These are phyloP conservation scores for Aegilops sharonensis DNA, from an alignment of 176 grass and related monocot genomes.

Conservation along the genomic window DNA sequence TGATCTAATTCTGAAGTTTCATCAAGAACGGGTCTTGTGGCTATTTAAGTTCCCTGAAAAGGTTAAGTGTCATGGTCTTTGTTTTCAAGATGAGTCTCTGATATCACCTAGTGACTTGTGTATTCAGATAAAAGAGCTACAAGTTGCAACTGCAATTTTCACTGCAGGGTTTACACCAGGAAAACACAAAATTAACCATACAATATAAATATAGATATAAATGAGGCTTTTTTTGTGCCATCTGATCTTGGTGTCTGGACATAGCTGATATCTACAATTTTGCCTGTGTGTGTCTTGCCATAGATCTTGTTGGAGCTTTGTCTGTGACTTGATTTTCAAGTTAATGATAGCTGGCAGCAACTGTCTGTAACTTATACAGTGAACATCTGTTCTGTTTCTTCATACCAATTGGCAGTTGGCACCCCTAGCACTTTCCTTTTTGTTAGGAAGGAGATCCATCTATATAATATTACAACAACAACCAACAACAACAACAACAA, in stretches of 20 bases:
- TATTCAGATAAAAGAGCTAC: background rate
- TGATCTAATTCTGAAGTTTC: background rate
- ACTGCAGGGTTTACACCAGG: background rate
- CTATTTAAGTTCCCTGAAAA: background rate
- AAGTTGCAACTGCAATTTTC: background rate
- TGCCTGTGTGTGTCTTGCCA: background rate
- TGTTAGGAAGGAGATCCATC: background rate
- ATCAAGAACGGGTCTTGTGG: background rate
- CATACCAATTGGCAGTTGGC: background rate
- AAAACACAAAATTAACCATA: background rate
- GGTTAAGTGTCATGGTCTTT: background rate
- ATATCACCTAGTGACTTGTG: background rate
- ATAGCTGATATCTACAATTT: background rate
- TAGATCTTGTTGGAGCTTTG: background rate
- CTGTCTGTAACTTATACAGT: background rate
- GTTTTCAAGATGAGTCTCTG: background rate
- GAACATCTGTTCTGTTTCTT: constrained; percentile 23
- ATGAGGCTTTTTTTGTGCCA: background rate
- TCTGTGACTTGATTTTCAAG: background rate
- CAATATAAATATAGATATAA: background rate
- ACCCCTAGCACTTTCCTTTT: constrained; percentile 2
- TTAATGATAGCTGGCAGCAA: constrained; percentile 10
- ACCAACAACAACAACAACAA: too few species aligned
- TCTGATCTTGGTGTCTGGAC: background rate
- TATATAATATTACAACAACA: background rate